Evolutionary conservation across 257 asterid genomes (phyloP).

Genomic region (Echium plantagineum): DNA sequence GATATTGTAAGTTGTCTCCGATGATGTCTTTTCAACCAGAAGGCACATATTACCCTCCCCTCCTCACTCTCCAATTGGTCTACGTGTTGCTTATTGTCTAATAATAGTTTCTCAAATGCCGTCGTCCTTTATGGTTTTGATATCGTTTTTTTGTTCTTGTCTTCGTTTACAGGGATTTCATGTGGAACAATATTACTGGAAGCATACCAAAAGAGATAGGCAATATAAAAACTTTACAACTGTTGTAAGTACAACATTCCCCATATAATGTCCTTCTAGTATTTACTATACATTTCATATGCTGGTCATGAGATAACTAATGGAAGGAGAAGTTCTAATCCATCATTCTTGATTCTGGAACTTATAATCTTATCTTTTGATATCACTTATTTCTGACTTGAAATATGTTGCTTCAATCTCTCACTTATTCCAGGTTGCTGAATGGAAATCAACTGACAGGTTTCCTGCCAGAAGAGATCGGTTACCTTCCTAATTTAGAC

Average conservation of each 20-base stretch:
- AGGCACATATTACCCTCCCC: conserved; percentile 7
- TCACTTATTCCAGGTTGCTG: conserved; percentile 55
- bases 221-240: conserved; percentile 43
- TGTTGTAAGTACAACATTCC: conserved; percentile 52
- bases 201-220: conserved; percentile 93
- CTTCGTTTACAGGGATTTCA: conserved; percentile 51
- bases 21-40: background rate
- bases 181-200: conserved; percentile 88
- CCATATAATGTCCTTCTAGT: conserved; percentile 2
- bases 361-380: no score
- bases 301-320: background rate
- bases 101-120: background rate
- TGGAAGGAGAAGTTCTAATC: background rate
- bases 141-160: background rate
- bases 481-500: conserved; percentile 63
- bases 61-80: background rate
- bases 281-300: background rate
- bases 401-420: conserved; percentile 3
- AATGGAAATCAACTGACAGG: conserved; percentile 91
- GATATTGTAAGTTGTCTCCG: conserved; percentile 56
- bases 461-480: conserved; percentile 86
- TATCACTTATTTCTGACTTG: background rate
- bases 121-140: background rate
- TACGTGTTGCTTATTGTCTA: background rate
- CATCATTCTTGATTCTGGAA: background rate